Evolutionary conservation across 1,284 basidiomycete genomes (phyloP).

Genomic region (Mycena sp.): DNA sequence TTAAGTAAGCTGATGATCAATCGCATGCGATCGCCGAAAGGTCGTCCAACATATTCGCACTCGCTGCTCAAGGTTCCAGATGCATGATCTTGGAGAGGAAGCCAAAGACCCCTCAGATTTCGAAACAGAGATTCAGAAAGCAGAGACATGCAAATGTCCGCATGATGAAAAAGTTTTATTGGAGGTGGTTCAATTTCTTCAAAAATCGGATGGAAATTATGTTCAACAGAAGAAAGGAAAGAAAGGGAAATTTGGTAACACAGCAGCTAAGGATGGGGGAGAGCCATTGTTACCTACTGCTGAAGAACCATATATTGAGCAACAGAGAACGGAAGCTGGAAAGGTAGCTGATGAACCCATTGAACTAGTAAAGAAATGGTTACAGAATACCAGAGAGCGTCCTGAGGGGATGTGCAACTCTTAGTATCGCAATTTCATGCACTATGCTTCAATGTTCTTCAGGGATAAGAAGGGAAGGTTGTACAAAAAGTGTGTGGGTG

Average conservation of each 20-base stretch:
- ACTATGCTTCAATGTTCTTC: conserved; percentile 4
- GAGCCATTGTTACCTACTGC: background rate
- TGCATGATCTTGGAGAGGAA: background rate
- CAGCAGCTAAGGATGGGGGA: background rate
- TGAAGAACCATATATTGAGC: background rate
- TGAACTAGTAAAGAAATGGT: background rate
- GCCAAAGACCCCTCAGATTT: background rate
- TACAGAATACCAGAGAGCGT: background rate
- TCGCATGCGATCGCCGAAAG: no score
- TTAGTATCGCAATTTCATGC: background rate
- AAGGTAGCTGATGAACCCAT: background rate
- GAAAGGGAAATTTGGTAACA: background rate
- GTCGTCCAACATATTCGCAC: no score
- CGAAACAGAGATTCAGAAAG: background rate
- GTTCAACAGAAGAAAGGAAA: background rate
- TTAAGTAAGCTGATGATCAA: no score
- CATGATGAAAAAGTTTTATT: background rate
- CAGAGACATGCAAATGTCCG: background rate
- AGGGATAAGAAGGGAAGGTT: background rate
- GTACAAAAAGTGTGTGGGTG: background rate
- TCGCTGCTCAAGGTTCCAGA: no score
- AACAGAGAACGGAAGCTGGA: background rate
- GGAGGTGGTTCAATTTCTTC: background rate
- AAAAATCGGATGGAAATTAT: background rate
- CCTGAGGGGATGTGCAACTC: background rate